Percentiles rank a stretch among this genome's conserved stretches.
These are phyloP conservation scores for Oryza longistaminata DNA, from an alignment of 176 grass and related monocot species.

Conservation along the genomic window DNA sequence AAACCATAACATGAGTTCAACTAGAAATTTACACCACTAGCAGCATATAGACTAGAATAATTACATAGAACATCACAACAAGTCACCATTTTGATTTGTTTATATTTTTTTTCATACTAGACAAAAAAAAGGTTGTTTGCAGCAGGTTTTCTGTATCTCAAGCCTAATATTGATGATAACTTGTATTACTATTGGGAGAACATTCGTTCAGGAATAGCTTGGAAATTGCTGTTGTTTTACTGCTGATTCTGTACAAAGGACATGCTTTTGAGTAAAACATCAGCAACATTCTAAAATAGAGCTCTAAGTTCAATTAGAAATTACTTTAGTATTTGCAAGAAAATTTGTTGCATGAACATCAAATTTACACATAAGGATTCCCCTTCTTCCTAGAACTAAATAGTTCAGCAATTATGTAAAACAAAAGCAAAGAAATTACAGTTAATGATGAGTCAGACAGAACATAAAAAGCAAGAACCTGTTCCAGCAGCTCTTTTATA, in stretches of 20 bases:
- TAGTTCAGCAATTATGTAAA: neutral
- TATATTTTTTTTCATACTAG: neutral
- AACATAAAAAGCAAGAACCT: slow-evolving; percentile 47
- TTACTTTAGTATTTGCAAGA: neutral
- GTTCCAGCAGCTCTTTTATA: slow-evolving; percentile 89
- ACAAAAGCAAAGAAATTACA: slow-evolving; percentile 2
- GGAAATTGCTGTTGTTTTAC: neutral
- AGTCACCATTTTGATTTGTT: neutral
- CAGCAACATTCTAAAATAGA: neutral
- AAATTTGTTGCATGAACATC: slow-evolving; percentile 18
- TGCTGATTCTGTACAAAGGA: slow-evolving; percentile 2
- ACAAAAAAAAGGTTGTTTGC: neutral
- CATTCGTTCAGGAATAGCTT: neutral
- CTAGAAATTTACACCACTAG: neutral
- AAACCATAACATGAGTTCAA: neutral
- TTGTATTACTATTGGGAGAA: neutral
- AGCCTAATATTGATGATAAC: neutral
- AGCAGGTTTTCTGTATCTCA: neutral
- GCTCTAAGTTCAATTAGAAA: neutral
- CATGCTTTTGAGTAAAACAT: neutral
- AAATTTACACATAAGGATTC: slow-evolving; percentile 4
- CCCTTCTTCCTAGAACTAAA: neutral
- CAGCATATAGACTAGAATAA: neutral
- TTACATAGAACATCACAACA: neutral
- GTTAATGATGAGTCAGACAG: neutral